Conservation (phyloP, 768 basidiomycete species). For the Hebeloma cylindrosporum region DNA sequence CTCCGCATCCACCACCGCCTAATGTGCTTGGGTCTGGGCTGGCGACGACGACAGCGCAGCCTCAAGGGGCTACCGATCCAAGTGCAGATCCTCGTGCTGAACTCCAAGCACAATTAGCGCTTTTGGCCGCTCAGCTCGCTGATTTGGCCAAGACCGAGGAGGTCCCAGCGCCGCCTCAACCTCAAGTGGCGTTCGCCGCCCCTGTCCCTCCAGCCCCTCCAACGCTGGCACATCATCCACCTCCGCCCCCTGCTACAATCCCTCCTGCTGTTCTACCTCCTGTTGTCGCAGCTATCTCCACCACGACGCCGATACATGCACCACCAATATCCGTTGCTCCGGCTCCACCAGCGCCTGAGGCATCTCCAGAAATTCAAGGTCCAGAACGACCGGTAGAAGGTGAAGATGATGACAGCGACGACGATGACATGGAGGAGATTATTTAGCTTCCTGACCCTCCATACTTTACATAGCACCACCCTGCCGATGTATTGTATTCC, state of each 20-base stretch:
- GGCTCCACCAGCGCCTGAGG: conserved; percentile 5
- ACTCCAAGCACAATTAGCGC: conserved; percentile 70
- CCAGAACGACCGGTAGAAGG: conserved; percentile 13
- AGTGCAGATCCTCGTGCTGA: conserved; percentile 49
- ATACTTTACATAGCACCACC: too few species aligned
- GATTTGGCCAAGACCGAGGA: conserved; percentile 57
- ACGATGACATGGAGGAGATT: conserved; percentile 48
- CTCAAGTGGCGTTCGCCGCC: neutral
- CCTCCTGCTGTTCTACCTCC: neutral
- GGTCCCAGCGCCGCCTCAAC: conserved; percentile 11
- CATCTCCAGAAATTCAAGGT: neutral
- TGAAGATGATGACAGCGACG: conserved; percentile 34
- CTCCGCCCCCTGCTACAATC: conserved; percentile 1
- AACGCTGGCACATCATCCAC: neutral
- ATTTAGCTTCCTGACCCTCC: too few species aligned
- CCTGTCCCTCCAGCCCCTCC: neutral
- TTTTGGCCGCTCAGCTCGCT: conserved; percentile 70
- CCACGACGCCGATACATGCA: conserved; percentile 6
- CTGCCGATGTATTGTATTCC: neutral
- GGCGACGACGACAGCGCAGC: neutral
- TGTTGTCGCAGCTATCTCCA: neutral
- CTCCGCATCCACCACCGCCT: conserved; percentile 4
- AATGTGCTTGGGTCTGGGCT: conserved; percentile 2
- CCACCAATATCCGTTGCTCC: conserved; percentile 2
- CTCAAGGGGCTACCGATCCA: conserved; percentile 9